These are phyloP conservation scores for Sugiyamaella xylanicola DNA, from an alignment of 1,139 yeast genomes.

Conservation along the genomic window DNA sequence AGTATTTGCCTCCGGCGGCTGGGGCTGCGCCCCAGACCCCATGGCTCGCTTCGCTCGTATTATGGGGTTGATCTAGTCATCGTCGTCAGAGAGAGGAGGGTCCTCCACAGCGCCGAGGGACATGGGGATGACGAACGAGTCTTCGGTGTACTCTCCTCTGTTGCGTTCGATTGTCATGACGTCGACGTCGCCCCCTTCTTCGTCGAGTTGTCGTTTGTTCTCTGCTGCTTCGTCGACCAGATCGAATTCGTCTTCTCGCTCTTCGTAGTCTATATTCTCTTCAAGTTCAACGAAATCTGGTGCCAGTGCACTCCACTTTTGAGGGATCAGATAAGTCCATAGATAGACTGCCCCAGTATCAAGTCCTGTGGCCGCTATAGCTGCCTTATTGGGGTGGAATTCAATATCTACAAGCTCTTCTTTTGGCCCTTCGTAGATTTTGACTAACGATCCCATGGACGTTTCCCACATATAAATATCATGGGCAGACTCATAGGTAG, in stretches of 20 bases:
- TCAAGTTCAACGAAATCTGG: constrained; percentile 96
- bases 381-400: constrained; percentile 78
- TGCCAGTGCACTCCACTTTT: constrained; percentile 95
- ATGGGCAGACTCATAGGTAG: constrained; percentile 84
- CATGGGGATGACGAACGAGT: constrained; percentile 41
- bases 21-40: constrained; percentile 1
- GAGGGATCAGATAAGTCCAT: constrained; percentile 85
- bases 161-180: constrained; percentile 58
- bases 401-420: constrained; percentile 75
- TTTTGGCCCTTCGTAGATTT: constrained; percentile 89
- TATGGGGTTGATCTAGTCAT: constrained; percentile 22
- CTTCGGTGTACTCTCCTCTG: constrained; percentile 35
- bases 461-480: constrained; percentile 96
- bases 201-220: constrained; percentile 58
- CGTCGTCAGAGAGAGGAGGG: constrained; percentile 28
- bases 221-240: constrained; percentile 66
- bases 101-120: constrained; percentile 35
- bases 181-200: constrained; percentile 76
- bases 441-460: constrained; percentile 78
- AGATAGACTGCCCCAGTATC: constrained; percentile 82
- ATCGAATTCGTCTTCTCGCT: constrained; percentile 91
- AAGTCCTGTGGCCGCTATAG: constrained; percentile 83
- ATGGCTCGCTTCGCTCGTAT: too few species aligned
- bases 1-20: too few species aligned
- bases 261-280: constrained; percentile 86